Evolutionary conservation across 2,329 filamentous ascomycete species (phyloP).

Genomic region (Paracamarosporium sp.): DNA sequence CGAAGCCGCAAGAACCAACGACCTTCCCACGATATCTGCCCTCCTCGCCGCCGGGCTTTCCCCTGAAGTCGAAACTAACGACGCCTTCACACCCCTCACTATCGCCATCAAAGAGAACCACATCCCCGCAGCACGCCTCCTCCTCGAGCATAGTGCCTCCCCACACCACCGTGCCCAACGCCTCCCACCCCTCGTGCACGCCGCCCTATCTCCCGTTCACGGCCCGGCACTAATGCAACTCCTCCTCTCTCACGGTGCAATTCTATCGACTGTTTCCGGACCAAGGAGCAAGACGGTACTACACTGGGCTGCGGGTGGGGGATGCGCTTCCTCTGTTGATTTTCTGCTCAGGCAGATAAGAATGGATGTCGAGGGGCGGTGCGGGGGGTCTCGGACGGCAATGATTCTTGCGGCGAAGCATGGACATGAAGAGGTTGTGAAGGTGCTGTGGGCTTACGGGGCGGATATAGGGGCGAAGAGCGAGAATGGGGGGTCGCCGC

Average conservation of each 20-base stretch:
- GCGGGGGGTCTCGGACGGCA: constrained; percentile 23
- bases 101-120: constrained; percentile 20
- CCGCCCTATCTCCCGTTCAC: constrained; percentile 8
- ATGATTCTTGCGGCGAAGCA: constrained; percentile 25
- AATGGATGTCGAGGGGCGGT: constrained; percentile 22
- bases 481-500: constrained; percentile 17
- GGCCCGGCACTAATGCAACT: constrained; percentile 22
- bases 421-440: constrained; percentile 20
- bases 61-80: constrained; percentile 11
- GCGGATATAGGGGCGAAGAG: constrained; percentile 20
- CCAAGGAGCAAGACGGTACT: constrained; percentile 20
- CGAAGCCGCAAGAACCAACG: background rate
- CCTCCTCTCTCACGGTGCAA: constrained; percentile 24
- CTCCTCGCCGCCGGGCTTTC: background rate
- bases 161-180: constrained; percentile 10
- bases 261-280: constrained; percentile 14
- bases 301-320: constrained; percentile 25
- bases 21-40: background rate
- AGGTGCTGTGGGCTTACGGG: constrained; percentile 25
- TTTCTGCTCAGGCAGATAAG: constrained; percentile 20
- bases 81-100: constrained; percentile 18
- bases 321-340: constrained; percentile 20
- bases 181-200: constrained; percentile 19
- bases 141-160: constrained; percentile 22
- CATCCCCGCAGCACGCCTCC: constrained; percentile 14